These are phyloP conservation scores for Colletotrichum lentis DNA, from an alignment of 2,329 filamentous ascomycete genomes.

Conservation along the genomic window DNA sequence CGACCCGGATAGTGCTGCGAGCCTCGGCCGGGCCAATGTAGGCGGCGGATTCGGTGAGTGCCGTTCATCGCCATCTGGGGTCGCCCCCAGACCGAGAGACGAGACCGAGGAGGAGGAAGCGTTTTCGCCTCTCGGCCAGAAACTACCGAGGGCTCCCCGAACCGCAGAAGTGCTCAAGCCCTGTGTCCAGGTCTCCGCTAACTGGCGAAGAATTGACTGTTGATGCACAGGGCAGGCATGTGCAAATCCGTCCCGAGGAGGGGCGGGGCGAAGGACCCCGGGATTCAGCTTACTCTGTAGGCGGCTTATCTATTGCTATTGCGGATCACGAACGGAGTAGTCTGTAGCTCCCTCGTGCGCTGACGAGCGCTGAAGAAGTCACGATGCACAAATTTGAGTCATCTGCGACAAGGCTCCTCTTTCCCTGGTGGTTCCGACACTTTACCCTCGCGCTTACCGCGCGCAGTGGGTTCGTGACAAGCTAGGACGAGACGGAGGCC, in stretches of 20 bases:
- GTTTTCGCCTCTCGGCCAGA: constrained; percentile 23
- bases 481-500: neutral
- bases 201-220: neutral
- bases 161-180: constrained; percentile 3
- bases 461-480: constrained; percentile 16
- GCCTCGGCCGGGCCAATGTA: neutral
- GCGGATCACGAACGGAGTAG: constrained; percentile 15
- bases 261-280: neutral
- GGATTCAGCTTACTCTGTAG: constrained; percentile 12
- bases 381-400: constrained; percentile 32
- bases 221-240: constrained; percentile 16
- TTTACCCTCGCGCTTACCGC: constrained; percentile 30
- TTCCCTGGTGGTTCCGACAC: neutral
- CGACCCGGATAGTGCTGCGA: neutral
- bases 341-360: constrained; percentile 9
- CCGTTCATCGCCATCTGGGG: neutral
- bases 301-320: constrained; percentile 29
- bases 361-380: constrained; percentile 35
- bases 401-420: constrained; percentile 21
- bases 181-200: constrained; percentile 10
- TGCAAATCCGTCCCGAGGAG: constrained; percentile 6
- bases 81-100: constrained; percentile 25
- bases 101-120: constrained; percentile 21
- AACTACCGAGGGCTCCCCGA: constrained; percentile 32
- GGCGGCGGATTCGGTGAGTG: constrained; percentile 1